phyloP scores from a whole-genome alignment of 768 basidiomycete species.

The Serendipita vermifera region DNA sequence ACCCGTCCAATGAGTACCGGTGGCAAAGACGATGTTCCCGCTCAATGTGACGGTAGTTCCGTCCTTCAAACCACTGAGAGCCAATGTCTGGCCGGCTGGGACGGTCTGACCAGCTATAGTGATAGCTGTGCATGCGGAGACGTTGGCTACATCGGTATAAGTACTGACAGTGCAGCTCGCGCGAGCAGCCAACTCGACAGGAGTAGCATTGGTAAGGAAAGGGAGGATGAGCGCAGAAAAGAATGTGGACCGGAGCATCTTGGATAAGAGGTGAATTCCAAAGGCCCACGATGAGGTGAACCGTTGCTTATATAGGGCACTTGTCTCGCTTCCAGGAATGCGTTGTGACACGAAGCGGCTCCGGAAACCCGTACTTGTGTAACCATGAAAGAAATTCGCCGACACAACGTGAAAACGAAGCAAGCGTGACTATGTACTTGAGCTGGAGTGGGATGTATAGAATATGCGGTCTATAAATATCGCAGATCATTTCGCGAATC shows the following conservation, averaged over 20 bases:
- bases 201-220: slow-evolving; percentile 10
- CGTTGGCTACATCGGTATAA: slow-evolving; percentile 35
- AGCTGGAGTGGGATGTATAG: too few relatives aligned
- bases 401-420: too few relatives aligned
- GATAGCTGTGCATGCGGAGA: slow-evolving; percentile 44
- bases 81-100: slow-evolving; percentile 39
- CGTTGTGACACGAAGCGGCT: too few relatives aligned
- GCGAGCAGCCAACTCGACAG: slow-evolving; percentile 8
- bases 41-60: slow-evolving; percentile 49
- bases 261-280: too few relatives aligned
- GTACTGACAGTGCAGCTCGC: slow-evolving; percentile 34
- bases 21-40: slow-evolving; percentile 47
- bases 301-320: too few relatives aligned
- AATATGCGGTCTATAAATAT: too few relatives aligned
- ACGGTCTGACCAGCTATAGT: slow-evolving; percentile 26
- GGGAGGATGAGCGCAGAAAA: slow-evolving; percentile 10
- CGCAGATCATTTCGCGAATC: too few relatives aligned
- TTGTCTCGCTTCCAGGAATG: too few relatives aligned
- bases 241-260: slow-evolving; percentile 3
- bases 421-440: too few relatives aligned
- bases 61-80: slow-evolving; percentile 29
- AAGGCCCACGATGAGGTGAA: too few relatives aligned
- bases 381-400: too few relatives aligned
- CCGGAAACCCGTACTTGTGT: too few relatives aligned
- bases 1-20: slow-evolving; percentile 38